Base-by-base conservation (phyloP, 73 alveolate species). In the Paramecium bursaria region DNA sequence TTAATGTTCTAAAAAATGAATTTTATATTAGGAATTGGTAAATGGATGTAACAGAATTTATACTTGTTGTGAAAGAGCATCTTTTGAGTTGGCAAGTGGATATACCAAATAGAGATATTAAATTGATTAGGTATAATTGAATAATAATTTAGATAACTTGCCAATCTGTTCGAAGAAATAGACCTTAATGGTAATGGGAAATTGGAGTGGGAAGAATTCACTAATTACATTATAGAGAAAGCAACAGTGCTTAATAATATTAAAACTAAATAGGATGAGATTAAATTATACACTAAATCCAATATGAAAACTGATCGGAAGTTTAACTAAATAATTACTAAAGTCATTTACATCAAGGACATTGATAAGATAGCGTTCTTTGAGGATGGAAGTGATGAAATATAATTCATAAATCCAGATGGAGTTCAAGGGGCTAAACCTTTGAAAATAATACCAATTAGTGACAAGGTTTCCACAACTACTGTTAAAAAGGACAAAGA, bases 181-280 rank as follows among this genome's bases (percentile, higher is more conserved):
- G 97, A 92, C 52, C 54, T 92, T 39, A 80, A 91, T 39, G 95
- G 95, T 4, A 85, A 67, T 61, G 95, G 95, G 11, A 73, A 76
- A 30, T 82, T 92, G 27, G 88, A 93, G 19, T 92, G 97, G 96
- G 97, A 92, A 42, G 95, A 88, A 46, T 92, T 92, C 50, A 91
- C 97, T 1, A 91, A 91, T 74, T 92, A 92, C 52, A 82, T 92
- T 13, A 92, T 92, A 2, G 90, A 86, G 23, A 92, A 92, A 88
- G 97, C 97, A 4, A 88, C 95, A 19, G 88, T 86, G 54, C 77
- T 82, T 74, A 90, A 76, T 86, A 86, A 75, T 74, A 75, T 74
- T 50, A 88, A 85, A 91, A 87, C 86, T 60, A 86, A 75, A 74
- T 80, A 79, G 11, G 97, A 92, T 60, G 87, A 88, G 48, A 92